Percentiles rank a stretch among this genome's conserved stretches.
phyloP scores from a whole-genome alignment of 2,329 filamentous ascomycete genomes.

The Dothideomycetidae sp. region DNA sequence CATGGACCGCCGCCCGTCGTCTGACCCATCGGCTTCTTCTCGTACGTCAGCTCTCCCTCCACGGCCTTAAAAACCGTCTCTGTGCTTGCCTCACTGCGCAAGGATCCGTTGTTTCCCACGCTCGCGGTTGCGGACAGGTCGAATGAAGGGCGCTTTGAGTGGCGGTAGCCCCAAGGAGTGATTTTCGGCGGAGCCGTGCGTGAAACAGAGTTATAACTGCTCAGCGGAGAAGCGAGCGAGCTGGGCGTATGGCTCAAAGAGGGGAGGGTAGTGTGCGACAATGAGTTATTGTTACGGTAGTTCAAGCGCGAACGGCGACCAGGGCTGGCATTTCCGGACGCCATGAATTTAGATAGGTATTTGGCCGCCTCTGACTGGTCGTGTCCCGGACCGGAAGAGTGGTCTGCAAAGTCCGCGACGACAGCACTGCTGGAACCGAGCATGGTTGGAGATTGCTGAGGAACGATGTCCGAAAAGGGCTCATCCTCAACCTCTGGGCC shows the following conservation, averaged over 20 bases:
- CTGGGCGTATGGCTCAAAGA: slow-evolving; percentile 34
- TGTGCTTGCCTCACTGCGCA: slow-evolving; percentile 21
- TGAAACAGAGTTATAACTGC: slow-evolving; percentile 8
- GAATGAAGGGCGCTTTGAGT: slow-evolving; percentile 26
- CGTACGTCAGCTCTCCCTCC: slow-evolving; percentile 18
- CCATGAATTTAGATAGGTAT: slow-evolving; percentile 30
- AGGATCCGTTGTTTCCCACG: slow-evolving; percentile 12
- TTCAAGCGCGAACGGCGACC: slow-evolving; percentile 20
- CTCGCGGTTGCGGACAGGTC: slow-evolving; percentile 30
- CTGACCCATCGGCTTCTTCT: slow-evolving; percentile 13
- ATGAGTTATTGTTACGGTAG: slow-evolving; percentile 21
- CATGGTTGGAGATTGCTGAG: slow-evolving; percentile 33
- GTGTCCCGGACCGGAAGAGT: slow-evolving; percentile 9
- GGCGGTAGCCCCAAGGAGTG: slow-evolving; percentile 21
- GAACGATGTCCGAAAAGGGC: slow-evolving; percentile 29
- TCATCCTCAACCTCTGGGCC: slow-evolving; percentile 22
- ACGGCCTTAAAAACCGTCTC: slow-evolving; percentile 19
- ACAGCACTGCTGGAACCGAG: slow-evolving; percentile 23
- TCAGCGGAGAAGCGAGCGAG: slow-evolving; percentile 26
- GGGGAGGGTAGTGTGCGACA: slow-evolving; percentile 13
- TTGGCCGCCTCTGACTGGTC: slow-evolving; percentile 27
- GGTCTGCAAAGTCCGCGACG: slow-evolving; percentile 21
- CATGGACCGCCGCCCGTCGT: slow-evolving; percentile 6
- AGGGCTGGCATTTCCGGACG: slow-evolving; percentile 17
- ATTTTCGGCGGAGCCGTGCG: slow-evolving; percentile 4